phyloP scores from a whole-genome alignment of 371 early-diverging fungal species.

The Saksenaea vasiformis region DNA sequence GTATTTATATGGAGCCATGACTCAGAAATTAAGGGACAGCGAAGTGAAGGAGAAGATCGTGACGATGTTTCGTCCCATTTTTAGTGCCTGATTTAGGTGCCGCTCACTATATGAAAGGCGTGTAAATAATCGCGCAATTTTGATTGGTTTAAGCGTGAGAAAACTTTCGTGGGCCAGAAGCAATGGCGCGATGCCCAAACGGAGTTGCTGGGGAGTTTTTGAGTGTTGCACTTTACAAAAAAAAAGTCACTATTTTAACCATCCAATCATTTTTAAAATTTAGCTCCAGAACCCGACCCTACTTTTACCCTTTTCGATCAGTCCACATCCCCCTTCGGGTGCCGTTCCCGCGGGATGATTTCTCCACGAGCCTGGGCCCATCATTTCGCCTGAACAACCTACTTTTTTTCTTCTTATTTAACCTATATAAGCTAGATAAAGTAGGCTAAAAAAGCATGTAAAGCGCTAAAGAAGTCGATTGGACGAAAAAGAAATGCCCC shows the following conservation, averaged over 20 bases:
- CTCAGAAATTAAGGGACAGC: conserved; percentile 6
- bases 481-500: not conserved
- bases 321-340: not conserved
- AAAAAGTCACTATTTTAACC: not conserved
- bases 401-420: not conserved
- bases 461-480: not conserved
- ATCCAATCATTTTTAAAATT: not conserved
- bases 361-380: conserved; percentile 1
- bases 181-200: conserved; percentile 1
- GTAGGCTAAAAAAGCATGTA: not conserved
- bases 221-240: not conserved
- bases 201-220: conserved; percentile 4
- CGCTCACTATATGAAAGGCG: not conserved
- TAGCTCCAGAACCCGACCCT: conserved; percentile 1
- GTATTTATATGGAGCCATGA: conserved; percentile 4
- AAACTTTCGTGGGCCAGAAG: conserved; percentile 1
- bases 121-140: conserved; percentile 4
- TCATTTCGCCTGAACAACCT: not conserved
- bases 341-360: not conserved
- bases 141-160: conserved; percentile 7
- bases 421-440: not conserved
- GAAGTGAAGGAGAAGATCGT: not conserved
- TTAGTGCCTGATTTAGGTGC: not conserved
- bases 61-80: conserved; percentile 1
- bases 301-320: conserved; percentile 4